Evolutionary conservation across 768 basidiomycete genomes (phyloP).

Genomic region (Lactifluus hygrophoroides): DNA sequence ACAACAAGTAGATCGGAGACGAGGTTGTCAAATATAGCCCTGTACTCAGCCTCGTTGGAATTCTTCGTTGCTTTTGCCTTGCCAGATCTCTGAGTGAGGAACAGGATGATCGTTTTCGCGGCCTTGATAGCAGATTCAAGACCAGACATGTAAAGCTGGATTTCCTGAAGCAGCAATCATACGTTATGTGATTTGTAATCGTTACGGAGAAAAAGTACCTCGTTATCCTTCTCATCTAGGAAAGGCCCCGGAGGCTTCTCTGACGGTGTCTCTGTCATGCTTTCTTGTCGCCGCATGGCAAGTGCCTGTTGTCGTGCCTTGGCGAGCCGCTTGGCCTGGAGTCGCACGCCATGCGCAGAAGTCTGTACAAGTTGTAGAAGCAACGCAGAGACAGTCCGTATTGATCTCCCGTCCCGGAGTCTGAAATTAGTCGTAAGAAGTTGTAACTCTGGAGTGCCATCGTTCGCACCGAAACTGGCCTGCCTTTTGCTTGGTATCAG

Average conservation of each 20-base stretch:
- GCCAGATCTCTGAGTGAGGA: slow-evolving; percentile 50
- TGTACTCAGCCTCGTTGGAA: slow-evolving; percentile 90
- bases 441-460: neutral
- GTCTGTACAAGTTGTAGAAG: slow-evolving; percentile 96
- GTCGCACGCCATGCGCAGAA: slow-evolving; percentile 77
- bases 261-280: slow-evolving; percentile 33
- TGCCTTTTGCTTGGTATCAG: slow-evolving; percentile 82
- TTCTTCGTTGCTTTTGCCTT: slow-evolving; percentile 85
- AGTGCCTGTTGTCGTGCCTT: slow-evolving; percentile 54
- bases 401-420: slow-evolving; percentile 81
- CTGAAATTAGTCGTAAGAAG: slow-evolving; percentile 33
- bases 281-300: slow-evolving; percentile 58
- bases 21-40: slow-evolving; percentile 84
- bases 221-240: slow-evolving; percentile 59
- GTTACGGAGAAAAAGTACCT: slow-evolving; percentile 33
- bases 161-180: slow-evolving; percentile 36
- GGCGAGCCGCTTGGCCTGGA: slow-evolving; percentile 54
- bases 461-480: slow-evolving; percentile 73
- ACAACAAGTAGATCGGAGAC: slow-evolving; percentile 83
- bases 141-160: slow-evolving; percentile 59
- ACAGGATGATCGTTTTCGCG: slow-evolving; percentile 61
- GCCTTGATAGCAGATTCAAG: slow-evolving; percentile 78
- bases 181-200: neutral
- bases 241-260: slow-evolving; percentile 39
- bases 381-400: slow-evolving; percentile 88